Base-by-base conservation (phyloP, 1,284 basidiomycete species). In the Apiotrichum brassicae region DNA sequence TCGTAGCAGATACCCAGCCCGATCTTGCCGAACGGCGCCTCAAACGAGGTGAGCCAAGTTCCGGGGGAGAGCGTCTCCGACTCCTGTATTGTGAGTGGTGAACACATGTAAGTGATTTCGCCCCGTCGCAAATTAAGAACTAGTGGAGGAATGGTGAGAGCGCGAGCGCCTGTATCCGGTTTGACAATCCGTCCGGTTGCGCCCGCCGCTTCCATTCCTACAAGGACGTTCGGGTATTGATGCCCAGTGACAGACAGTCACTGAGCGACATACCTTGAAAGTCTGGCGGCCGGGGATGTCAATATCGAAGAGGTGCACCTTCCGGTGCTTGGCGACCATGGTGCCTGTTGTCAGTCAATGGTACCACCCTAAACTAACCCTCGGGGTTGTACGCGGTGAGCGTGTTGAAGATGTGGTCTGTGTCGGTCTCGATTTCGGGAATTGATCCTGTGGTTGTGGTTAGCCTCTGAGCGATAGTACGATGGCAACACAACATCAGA, bases 291-390 rank as follows among this genome's bases (percentile, higher is more conserved):
- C 94, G 0, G 92, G 92, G 48, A 97, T 94, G 68, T 98, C 89
- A 55, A 99, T 97, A 70, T 99, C 94, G 67, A 99, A 99, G 9
- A 99, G 77, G 67, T 98, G 95, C 2, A 98, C 81, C 73, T 99
- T 97, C 47, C 94, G 83, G 71, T 97, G 90, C 32, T 82, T 82
- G 0, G 87, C 86, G 24, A 98, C 82, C 35, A 97, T 79, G 44
- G 86, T 82, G 13, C 89, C 89, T 89, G 56, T 12, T n/a, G n/a
- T 36, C 18, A 37, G 34, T 30, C 5, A 2, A 7, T 0, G 3
- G 4, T 5, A 16, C 16, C 7, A 19, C 18, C 2, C 18, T 12
- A 33, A n/a, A 58, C 72, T 44, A 60, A 81, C 93, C 93, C 71
- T 84, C 66, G 0, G 90, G 89, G 57, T 87, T 83, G 74, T 93